Percentiles rank a stretch among this genome's conserved stretches.
phyloP scores from a whole-genome alignment of 768 basidiomycete genomes.

The Calocybe indica region DNA sequence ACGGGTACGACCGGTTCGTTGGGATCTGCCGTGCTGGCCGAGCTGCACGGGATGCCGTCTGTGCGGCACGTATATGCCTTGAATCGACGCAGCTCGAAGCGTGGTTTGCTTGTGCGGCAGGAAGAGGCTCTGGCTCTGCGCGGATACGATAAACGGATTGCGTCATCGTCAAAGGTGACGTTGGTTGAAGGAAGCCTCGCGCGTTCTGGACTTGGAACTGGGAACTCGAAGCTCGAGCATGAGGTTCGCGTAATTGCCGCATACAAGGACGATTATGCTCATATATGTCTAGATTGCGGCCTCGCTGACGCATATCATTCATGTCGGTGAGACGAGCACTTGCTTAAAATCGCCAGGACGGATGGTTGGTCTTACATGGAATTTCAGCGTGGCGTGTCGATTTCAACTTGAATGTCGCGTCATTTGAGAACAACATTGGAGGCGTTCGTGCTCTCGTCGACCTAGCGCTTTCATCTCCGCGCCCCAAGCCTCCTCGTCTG shows the following conservation, averaged over 20 bases:
- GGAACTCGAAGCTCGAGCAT: too few species aligned
- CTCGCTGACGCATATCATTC: slow-evolving; percentile 5
- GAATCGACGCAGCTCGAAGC: slow-evolving; percentile 11
- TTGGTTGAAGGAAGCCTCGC: slow-evolving; percentile 2
- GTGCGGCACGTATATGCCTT: slow-evolving; percentile 22
- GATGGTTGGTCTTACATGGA: too few species aligned
- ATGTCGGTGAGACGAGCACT: slow-evolving; percentile 1
- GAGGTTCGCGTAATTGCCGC: too few species aligned
- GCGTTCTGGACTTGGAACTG: neutral
- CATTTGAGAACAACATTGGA: slow-evolving; percentile 36
- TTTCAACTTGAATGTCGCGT: slow-evolving; percentile 36
- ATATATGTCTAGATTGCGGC: neutral
- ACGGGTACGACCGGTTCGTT: slow-evolving; percentile 30
- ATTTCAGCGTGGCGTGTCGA: slow-evolving; percentile 39
- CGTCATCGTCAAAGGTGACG: slow-evolving; percentile 1
- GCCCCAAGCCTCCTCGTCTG: slow-evolving; percentile 21
- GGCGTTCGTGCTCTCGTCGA: slow-evolving; percentile 35
- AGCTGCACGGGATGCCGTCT: slow-evolving; percentile 11
- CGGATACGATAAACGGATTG: slow-evolving; percentile 2
- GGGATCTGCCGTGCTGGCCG: slow-evolving; percentile 21
- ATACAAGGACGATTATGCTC: too few species aligned
- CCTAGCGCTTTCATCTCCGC: slow-evolving; percentile 26
- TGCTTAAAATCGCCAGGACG: too few species aligned
- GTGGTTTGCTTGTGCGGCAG: neutral
- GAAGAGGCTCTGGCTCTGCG: neutral